phyloP scores from a whole-genome alignment of 495 filamentous ascomycete genomes.

The Tuber aestivum region DNA sequence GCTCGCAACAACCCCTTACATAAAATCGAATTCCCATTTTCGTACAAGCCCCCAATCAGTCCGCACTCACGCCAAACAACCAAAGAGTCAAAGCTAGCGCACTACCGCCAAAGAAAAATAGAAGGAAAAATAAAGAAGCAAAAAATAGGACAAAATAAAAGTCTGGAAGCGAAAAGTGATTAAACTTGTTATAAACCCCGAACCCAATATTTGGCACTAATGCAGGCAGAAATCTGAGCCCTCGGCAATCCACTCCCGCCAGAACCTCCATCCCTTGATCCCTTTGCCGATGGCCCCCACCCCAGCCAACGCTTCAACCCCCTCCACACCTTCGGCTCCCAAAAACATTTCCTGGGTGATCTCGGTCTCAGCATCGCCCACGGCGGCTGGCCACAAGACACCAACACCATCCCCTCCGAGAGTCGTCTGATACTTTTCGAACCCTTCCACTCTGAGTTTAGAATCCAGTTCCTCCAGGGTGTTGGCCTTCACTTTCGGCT shows the following conservation, averaged over 20 bases:
- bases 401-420: conserved; percentile 88
- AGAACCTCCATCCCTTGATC: conserved; percentile 88
- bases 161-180: not conserved
- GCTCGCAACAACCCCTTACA: not conserved
- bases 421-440: conserved; percentile 76
- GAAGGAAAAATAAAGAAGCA: not conserved
- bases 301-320: conserved; percentile 70
- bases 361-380: conserved; percentile 64
- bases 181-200: not conserved
- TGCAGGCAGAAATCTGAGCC: conserved; percentile 30
- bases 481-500: conserved; percentile 51
- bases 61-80: not conserved
- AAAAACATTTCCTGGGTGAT: conserved; percentile 88
- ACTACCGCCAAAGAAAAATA: conserved; percentile 22
- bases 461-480: conserved; percentile 55
- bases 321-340: conserved; percentile 68
- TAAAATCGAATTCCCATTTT: not conserved
- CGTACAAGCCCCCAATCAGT: not conserved
- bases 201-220: conserved; percentile 25
- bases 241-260: conserved; percentile 51
- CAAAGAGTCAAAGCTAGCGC: not conserved
- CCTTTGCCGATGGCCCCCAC: conserved; percentile 57
- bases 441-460: conserved; percentile 67
- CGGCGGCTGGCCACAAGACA: conserved; percentile 81
- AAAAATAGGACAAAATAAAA: conserved; percentile 13